Percentiles rank a stretch among this genome's conserved stretches.
Evolutionary conservation across 805 yeast genomes (phyloP).

Genomic region (Zygosaccharomyces kombuchaensis): DNA sequence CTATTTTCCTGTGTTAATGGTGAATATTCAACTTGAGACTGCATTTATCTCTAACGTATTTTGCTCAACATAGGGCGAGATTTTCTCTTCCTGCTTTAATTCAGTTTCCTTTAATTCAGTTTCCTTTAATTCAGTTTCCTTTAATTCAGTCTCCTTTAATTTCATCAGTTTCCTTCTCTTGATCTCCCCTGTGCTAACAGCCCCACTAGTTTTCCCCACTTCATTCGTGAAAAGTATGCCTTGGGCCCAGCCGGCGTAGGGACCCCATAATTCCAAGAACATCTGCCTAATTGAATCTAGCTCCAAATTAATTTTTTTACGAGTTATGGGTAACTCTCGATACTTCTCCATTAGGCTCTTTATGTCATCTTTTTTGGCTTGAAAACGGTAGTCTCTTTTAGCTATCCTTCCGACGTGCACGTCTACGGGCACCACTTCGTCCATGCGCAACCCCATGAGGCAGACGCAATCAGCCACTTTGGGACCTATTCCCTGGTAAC

Average conservation of each 20-base stretch:
- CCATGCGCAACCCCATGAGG: conserved; percentile 61
- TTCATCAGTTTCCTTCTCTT: conserved; percentile 20
- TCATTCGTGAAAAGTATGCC: conserved; percentile 89
- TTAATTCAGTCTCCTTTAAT: conserved; percentile 3
- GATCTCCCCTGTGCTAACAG: conserved; percentile 37
- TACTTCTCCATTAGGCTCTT: conserved; percentile 29
- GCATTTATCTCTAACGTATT: conserved; percentile 8
- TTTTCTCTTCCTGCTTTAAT: conserved; percentile 8
- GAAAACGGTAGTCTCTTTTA: conserved; percentile 65
- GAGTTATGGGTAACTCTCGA: conserved; percentile 24
- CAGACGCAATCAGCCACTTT: conserved; percentile 97
- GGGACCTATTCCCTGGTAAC: conserved; percentile 89
- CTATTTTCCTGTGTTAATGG: background rate
- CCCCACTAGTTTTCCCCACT: conserved; percentile 68
- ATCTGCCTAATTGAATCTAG: conserved; percentile 49
- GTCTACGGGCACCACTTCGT: conserved; percentile 88
- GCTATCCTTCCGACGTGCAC: conserved; percentile 94
- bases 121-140: too few species aligned
- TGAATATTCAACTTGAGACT: conserved; percentile 1
- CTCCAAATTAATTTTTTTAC: conserved; percentile 33
- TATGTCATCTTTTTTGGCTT: conserved; percentile 31
- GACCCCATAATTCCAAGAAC: conserved; percentile 74
- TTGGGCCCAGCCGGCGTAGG: conserved; percentile 98
- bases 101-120: conserved; percentile 7
- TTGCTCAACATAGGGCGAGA: conserved; percentile 4